Base-by-base conservation (phyloP, 306 rosid genomes). In the Mucuna pruriens region DNA sequence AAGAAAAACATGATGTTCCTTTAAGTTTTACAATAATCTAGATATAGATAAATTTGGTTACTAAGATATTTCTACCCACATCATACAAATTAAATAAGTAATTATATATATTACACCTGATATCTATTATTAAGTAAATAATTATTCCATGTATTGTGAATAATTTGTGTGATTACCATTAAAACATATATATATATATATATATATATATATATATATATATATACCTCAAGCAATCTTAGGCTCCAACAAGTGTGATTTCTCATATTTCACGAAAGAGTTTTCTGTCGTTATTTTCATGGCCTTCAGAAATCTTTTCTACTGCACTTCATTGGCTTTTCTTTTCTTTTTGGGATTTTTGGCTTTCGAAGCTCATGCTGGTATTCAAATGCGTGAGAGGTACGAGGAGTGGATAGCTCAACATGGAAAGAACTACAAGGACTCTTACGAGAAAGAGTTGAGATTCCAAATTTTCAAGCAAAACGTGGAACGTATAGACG, bases 391-490 rank as follows among this genome's bases (percentile, higher is more conserved):
- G 75, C 1, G 25, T 26, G 74, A 46, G 78, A 74, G 78, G 51
- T 42, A 67, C n/a, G 74, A 74, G 7, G 40, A 79, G 60, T 84
- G 87, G 84, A 67, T 84, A 78, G 36, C 26, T 17, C 61, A 49
- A 1, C 5, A 67, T 58, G 84, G 55, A 13, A 79, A 46, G 39
- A 23, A 38, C 26, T 74, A 79, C 68, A 79, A 67, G 13, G 69
- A 68, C 55, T 49, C 58, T 7, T 0, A 36, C 19, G 82, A 79
- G 69, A 79, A 84, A 54, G 84, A 75, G 58, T 26, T 67, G 36
- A 34, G 84, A 15, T 84, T n/a, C 65, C 44, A 79, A 15, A 68
- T 79, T 36, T 84, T 84, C 70, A 58, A 84, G 15, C 34, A 74
- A 38, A 84, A 84, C 9, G 78, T 49, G 48, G 15, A 74, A 60